Conservation (phyloP, 805 yeast species). For the Sungouiella thailandica region DNA sequence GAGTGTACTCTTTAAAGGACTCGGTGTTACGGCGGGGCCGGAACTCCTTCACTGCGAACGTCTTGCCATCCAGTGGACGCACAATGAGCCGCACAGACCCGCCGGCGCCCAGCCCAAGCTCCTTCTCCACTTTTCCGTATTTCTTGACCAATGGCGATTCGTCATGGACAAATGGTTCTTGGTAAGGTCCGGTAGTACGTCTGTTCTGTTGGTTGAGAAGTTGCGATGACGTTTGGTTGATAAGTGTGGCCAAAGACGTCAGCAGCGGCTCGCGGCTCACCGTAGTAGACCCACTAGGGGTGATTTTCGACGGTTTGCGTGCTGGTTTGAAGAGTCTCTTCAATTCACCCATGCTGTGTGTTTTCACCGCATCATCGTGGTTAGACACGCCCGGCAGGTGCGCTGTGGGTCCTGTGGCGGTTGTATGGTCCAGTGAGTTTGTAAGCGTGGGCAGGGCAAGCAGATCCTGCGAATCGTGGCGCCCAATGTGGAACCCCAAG, state of each 20-base stretch:
- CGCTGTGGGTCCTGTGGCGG: conserved; percentile 6
- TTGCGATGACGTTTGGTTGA: conserved; percentile 14
- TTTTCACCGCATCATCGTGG: conserved; percentile 14
- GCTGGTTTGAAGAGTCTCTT: conserved; percentile 68
- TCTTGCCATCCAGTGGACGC: conserved; percentile 62
- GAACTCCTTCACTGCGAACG: conserved; percentile 82
- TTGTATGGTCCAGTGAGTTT: conserved; percentile 25
- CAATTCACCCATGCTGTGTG: conserved; percentile 62
- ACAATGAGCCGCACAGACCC: conserved; percentile 74
- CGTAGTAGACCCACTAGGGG: conserved; percentile 1
- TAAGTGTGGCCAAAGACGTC: conserved; percentile 14
- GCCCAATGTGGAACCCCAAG: conserved; percentile 39
- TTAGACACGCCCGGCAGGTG: conserved; percentile 9
- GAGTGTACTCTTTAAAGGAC: conserved; percentile 70
- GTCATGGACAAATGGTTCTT: conserved; percentile 17
- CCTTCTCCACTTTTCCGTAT: conserved; percentile 70
- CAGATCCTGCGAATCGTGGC: conserved; percentile 36
- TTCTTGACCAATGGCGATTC: conserved; percentile 36
- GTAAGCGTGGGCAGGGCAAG: conserved; percentile 32
- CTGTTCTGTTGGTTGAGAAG: conserved; percentile 20
- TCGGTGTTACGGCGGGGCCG: conserved; percentile 69
- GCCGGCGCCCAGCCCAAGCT: conserved; percentile 83
- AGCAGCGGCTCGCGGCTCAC: conserved; percentile 13
- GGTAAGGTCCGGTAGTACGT: conserved; percentile 8
- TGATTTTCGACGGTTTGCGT: conserved; percentile 23